These are phyloP conservation scores for Staphylotrichum tortipilum DNA, from an alignment of 495 filamentous ascomycete species.

Conservation along the genomic window DNA sequence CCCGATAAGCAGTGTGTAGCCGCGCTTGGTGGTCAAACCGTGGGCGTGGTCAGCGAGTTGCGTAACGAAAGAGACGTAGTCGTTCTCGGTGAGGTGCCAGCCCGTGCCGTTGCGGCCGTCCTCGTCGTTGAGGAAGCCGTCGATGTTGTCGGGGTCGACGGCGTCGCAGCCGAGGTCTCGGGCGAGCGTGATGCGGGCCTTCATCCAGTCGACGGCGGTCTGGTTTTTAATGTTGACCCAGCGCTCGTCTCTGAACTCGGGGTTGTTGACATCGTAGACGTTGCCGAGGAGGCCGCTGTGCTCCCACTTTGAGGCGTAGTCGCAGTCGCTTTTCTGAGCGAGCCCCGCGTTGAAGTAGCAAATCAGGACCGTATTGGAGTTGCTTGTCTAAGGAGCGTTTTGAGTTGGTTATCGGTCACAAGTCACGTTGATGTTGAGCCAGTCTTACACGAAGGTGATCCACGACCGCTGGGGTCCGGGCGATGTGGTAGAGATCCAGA, in stretches of 20 bases:
- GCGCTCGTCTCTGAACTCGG: constrained; percentile 38
- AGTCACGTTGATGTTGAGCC: too few relatives aligned
- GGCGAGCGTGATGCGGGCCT: constrained; percentile 47
- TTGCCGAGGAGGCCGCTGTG: constrained; percentile 40
- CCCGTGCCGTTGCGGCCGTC: constrained; percentile 34
- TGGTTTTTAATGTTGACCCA: constrained; percentile 53
- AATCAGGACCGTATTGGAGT: constrained; percentile 33
- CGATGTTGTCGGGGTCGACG: constrained; percentile 65
- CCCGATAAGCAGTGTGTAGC: constrained; percentile 42
- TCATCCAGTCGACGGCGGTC: constrained; percentile 52
- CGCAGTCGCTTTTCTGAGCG: constrained; percentile 45
- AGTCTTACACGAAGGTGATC: constrained; percentile 10
- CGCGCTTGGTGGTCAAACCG: constrained; percentile 35
- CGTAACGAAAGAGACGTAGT: constrained; percentile 48
- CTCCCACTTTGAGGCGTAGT: constrained; percentile 44
- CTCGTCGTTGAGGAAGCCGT: constrained; percentile 46
- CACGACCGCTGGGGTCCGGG: constrained; percentile 9
- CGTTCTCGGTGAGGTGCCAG: constrained; percentile 41
- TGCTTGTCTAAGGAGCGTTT: not conserved
- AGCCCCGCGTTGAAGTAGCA: constrained; percentile 66
- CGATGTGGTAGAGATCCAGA: constrained; percentile 16
- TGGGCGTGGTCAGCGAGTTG: constrained; percentile 49
- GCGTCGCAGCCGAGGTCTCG: constrained; percentile 54
- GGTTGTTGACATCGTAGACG: constrained; percentile 46
- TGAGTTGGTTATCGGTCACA: too few relatives aligned